Evolutionary conservation across 306 rosid genomes (phyloP).

Genomic region (Mimosa bimucronata): DNA sequence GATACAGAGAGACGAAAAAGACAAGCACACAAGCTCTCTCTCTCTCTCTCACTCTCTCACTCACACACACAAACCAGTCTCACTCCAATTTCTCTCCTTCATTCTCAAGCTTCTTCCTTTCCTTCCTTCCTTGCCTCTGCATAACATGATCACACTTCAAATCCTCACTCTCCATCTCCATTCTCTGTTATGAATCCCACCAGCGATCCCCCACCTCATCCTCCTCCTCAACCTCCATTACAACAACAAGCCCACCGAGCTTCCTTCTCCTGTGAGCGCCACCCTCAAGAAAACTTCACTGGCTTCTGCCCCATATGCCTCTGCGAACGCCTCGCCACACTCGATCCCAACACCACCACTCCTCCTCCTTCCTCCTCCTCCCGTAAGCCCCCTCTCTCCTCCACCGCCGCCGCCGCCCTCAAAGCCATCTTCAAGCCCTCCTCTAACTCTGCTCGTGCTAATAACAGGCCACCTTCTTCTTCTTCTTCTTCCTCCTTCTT

Average conservation of each 20-base stretch:
- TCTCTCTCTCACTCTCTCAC: too few relatives aligned
- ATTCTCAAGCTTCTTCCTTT: constrained; percentile 1
- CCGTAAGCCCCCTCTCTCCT: constrained; percentile 64
- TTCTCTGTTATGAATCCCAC: constrained; percentile 83
- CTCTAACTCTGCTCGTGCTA: too few relatives aligned
- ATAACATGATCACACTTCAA: constrained; percentile 59
- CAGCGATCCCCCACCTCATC: constrained; percentile 54
- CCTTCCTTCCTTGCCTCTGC: too few relatives aligned
- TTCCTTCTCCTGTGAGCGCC: constrained; percentile 60
- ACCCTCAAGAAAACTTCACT: constrained; percentile 74
- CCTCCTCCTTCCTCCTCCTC: constrained; percentile 53
- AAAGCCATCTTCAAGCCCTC: constrained; percentile 65
- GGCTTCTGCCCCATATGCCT: constrained; percentile 88
- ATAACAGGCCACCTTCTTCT: constrained; percentile 36
- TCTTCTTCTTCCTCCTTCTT: constrained; percentile 49
- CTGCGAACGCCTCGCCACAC: constrained; percentile 76
- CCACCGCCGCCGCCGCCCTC: constrained; percentile 73
- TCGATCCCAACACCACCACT: constrained; percentile 58
- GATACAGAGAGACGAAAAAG: neutral
- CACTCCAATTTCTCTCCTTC: constrained; percentile 17
- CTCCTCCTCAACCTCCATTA: too few relatives aligned
- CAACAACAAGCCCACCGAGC: too few relatives aligned
- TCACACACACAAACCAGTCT: neutral
- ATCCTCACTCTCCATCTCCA: constrained; percentile 31
- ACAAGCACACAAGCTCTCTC: constrained; percentile 4